Evolutionary conservation across 257 asterid genomes (phyloP), one percentile per base, ranked within the genome.

Genomic region (Solanum chiquidenum): DNA sequence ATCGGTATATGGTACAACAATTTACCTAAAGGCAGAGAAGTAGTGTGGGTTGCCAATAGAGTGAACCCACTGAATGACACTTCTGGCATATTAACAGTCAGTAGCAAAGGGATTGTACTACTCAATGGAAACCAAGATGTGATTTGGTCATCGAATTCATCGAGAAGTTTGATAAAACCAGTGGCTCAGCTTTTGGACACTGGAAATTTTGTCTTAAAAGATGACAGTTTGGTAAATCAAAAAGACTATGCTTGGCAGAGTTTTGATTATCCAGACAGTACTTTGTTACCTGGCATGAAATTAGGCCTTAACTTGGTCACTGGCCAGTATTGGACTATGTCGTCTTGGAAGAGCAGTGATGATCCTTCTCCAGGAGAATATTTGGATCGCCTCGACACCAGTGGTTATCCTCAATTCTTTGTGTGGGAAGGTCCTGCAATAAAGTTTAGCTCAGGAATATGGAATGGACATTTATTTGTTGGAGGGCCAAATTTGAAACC

Each of bases 1-100:
- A 40, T 87, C 7, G 86, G 85, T 14, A 60, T 87, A 55, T 87
- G 88, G 88, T 87, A 58, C 88, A 87, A 87, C 34, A 35, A 55
- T 5, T 12, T 33, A 21, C 52, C 80, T 23, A 40, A 76, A 8
- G 49, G 31, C 58, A 55, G 20, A 74, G 76, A 62, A 13, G 84
- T 74, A 10, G 91, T 88, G 38, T 90, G 91, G 91, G 90, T 90
- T 14, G 91, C 91, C 55, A 90, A 90, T 68, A 88, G 75, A 33
- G 42, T 58, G 25, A 21, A 40, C 12, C 91, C 91, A 7, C 68
- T 90, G 72, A 68, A 46, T 69, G 68, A 89, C 7, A 86, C 60
- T 10, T 87, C 86, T 8, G 89, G 80, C 14, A 14, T 21, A 4
- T 60, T 89, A 58, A 68, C n/a, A 4, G 21, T 87, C 42, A 40